Base-by-base conservation (phyloP, 441 rosid species). In the Populus trichocarpa region DNA sequence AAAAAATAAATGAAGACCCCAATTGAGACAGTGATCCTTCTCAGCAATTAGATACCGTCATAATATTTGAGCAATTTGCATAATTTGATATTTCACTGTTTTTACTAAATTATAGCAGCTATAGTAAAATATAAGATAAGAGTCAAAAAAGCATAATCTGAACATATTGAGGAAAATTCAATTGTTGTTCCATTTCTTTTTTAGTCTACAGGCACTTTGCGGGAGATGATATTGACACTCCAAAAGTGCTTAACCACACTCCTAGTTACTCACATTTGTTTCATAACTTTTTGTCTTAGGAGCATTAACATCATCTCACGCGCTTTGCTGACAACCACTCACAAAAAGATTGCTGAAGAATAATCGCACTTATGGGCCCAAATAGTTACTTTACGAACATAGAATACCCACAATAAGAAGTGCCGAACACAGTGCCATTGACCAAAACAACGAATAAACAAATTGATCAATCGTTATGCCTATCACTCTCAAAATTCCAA, bases 361-460 rank as follows among this genome's bases (percentile, higher is more conserved):
- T 50, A 50, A 50, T 50, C 6, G 57, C 57, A 50, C n/a, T 50
- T 50, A 50, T 50, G 57, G 57, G 57, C 57, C 57, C 57, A 14
- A 50, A 50, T 50, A 50, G 57, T 50, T 50, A 50, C 57, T 50
- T 50, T 14, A 12, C 53, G 53, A 50, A 50, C 57, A 5, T 50
- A 50, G 2, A 50, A 14, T 50, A 50, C 57, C 57, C 7, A 14
- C 57, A 50, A 50, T 14, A 50, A 50, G 57, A 14, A 50, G n/a
- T 50, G 57, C 57, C 7, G 6, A 16, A 14, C 20, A 50, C 57
- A 50, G 57, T 50, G 1, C 70, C 65, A 76, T 75, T 85, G 85
- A 83, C 79, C 70, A 84, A 42, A 59, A 72, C 78, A 67, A 73
- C n/a, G 74, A 83, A 80, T 72, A 76, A 82, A 70, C 63, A 82